Evolutionary conservation across 2,329 filamentous ascomycete genomes (phyloP).

Genomic region (Cercospora citrullina): DNA sequence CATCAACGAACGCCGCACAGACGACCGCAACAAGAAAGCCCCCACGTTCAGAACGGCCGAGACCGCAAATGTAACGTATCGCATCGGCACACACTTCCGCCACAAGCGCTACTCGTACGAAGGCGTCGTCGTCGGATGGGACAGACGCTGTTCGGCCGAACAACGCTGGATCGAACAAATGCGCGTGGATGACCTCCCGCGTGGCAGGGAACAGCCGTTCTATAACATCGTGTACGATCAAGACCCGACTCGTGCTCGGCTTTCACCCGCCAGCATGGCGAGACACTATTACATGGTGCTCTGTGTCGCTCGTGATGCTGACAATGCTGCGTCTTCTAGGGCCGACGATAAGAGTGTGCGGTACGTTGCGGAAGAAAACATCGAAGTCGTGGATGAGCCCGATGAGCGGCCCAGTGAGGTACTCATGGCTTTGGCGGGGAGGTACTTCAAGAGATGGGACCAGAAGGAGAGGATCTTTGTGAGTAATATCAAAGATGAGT

Average conservation of each 20-base stretch:
- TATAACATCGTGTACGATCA: constrained; percentile 81
- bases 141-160: constrained; percentile 58
- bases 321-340: constrained; percentile 42
- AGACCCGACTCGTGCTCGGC: constrained; percentile 8
- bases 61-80: constrained; percentile 54
- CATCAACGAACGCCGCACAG: constrained; percentile 56
- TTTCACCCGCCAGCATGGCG: neutral
- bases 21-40: constrained; percentile 57
- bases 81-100: constrained; percentile 78
- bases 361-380: constrained; percentile 80
- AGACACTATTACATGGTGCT: constrained; percentile 81
- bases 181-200: constrained; percentile 60
- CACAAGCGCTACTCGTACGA: constrained; percentile 79
- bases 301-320: constrained; percentile 55
- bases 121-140: constrained; percentile 88
- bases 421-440: constrained; percentile 71
- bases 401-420: constrained; percentile 51
- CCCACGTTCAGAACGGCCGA: constrained; percentile 20
- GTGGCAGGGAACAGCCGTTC: constrained; percentile 67
- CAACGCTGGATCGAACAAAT: constrained; percentile 66
- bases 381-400: constrained; percentile 58
- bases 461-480: constrained; percentile 65
- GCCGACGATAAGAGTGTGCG: constrained; percentile 67
- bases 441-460: constrained; percentile 88
- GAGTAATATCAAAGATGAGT: constrained; percentile 79